Evolutionary conservation across 2,329 filamentous ascomycete genomes (phyloP).

Genomic region (Diplodia seriata): DNA sequence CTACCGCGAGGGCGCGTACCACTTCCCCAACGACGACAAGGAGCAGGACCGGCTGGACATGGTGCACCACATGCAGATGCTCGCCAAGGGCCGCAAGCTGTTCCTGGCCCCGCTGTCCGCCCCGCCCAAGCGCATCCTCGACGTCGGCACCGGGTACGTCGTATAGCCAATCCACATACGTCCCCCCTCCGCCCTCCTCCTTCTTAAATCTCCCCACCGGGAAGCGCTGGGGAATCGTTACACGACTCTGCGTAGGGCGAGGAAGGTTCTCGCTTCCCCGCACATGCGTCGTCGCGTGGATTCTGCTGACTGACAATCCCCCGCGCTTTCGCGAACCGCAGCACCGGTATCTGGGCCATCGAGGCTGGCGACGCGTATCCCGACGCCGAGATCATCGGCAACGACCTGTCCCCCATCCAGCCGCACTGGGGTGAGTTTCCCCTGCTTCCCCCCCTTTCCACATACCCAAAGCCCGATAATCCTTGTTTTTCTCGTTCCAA

Average conservation of each 20-base stretch:
- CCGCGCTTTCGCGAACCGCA: neutral
- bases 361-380: constrained; percentile 44
- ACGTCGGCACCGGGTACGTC: constrained; percentile 37
- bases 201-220: neutral
- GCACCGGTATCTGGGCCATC: constrained; percentile 38
- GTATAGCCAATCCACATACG: too few species aligned
- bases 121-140: constrained; percentile 36
- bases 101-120: constrained; percentile 36
- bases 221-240: neutral
- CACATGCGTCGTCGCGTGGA: neutral
- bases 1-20: constrained; percentile 42
- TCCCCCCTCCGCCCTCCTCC: too few species aligned
- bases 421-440: constrained; percentile 46
- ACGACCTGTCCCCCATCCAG: constrained; percentile 59
- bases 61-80: constrained; percentile 28
- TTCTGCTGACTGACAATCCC: neutral
- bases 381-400: constrained; percentile 43
- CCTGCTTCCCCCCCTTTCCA: neutral
- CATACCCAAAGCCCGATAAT: neutral
- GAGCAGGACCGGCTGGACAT: constrained; percentile 32
- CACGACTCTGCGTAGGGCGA: neutral
- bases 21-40: constrained; percentile 37
- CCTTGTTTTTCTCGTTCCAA: neutral
- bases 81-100: constrained; percentile 32
- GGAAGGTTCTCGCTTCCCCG: neutral